These are phyloP conservation scores for Besnoitia besnoiti DNA, from an alignment of 169 alveolate species.

Conservation along the genomic window DNA sequence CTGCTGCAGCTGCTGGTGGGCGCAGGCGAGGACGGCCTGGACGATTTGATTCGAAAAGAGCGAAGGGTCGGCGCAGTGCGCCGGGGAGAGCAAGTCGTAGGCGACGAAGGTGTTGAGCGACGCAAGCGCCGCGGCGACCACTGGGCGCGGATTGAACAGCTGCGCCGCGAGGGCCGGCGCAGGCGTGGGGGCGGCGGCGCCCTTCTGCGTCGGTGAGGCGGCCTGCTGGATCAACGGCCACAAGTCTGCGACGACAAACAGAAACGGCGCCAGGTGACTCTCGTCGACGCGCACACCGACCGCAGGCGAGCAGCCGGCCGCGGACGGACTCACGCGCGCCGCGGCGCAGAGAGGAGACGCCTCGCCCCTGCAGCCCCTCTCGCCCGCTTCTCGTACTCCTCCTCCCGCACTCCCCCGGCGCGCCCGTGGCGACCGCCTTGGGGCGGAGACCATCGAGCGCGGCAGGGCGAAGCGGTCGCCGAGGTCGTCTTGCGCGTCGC, in stretches of 20 bases:
- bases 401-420: too few species aligned
- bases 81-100: constrained; percentile 50
- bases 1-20: constrained; percentile 35
- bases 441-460: too few species aligned
- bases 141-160: constrained; percentile 37
- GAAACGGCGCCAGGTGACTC: neutral
- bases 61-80: neutral
- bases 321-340: neutral
- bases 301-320: neutral
- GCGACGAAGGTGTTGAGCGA: constrained; percentile 66
- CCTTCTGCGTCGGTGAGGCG: constrained; percentile 14
- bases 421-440: too few species aligned
- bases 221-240: neutral
- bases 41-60: constrained; percentile 13
- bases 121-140: constrained; percentile 65
- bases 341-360: neutral
- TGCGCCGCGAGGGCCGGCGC: constrained; percentile 22
- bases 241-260: constrained; percentile 3
- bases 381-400: too few species aligned
- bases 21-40: constrained; percentile 15
- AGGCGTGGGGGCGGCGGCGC: constrained; percentile 12
- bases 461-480: neutral
- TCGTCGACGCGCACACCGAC: neutral
- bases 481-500: neutral
- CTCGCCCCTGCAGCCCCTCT: neutral